Percentiles rank a stretch among this genome's conserved stretches.
phyloP scores from a whole-genome alignment of 2,329 filamentous ascomycete genomes.

The Elsinoe perseae region DNA sequence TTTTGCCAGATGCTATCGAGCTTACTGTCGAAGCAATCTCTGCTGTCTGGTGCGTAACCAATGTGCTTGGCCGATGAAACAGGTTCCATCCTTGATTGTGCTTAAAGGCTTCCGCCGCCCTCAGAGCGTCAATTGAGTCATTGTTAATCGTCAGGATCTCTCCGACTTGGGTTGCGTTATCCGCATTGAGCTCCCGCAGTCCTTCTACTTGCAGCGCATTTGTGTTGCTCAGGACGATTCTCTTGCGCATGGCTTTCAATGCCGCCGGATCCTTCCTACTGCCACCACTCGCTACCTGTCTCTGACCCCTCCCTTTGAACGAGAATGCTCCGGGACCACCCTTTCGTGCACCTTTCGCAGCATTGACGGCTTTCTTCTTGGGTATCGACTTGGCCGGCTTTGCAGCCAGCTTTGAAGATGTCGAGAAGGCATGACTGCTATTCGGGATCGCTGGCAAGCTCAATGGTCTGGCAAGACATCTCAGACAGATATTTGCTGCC shows the following conservation, averaged over 20 bases:
- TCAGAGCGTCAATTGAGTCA: conserved; percentile 66
- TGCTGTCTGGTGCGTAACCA: conserved; percentile 72
- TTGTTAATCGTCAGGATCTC: conserved; percentile 63
- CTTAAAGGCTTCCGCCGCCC: conserved; percentile 86
- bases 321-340: conserved; percentile 25
- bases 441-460: not conserved
- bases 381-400: conserved; percentile 20
- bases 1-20: conserved; percentile 36
- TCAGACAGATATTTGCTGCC: conserved; percentile 22
- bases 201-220: conserved; percentile 75
- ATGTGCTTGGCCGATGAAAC: conserved; percentile 71
- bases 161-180: conserved; percentile 54
- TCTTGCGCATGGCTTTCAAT: conserved; percentile 78
- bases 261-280: conserved; percentile 59
- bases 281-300: conserved; percentile 34
- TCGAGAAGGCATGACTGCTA: conserved; percentile 29
- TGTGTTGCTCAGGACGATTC: conserved; percentile 86
- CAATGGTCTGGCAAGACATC: conserved; percentile 21
- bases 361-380: conserved; percentile 26
- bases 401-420: conserved; percentile 24
- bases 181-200: conserved; percentile 52
- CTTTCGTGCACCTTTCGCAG: conserved; percentile 23
- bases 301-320: conserved; percentile 18
- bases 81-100: conserved; percentile 77
- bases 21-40: conserved; percentile 60